phyloP scores from a whole-genome alignment of 2,329 filamentous ascomycete species.

The Byssothecium circinans region DNA sequence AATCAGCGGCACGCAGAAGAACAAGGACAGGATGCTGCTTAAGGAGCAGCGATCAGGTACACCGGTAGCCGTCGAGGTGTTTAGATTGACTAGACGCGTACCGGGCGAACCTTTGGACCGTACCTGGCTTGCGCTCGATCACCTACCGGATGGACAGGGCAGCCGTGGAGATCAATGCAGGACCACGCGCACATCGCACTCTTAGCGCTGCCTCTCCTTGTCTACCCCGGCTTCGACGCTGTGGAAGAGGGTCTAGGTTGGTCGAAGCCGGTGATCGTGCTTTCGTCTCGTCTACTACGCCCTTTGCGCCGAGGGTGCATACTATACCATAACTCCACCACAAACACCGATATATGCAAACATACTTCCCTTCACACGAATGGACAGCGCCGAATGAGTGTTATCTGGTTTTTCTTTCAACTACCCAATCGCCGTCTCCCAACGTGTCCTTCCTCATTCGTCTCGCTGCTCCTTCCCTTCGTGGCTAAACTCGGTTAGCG shows the following conservation, averaged over 20 bases:
- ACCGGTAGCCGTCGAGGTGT: not conserved
- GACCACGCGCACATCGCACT: not conserved
- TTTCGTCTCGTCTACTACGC: too few relatives aligned
- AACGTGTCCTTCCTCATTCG: conserved; percentile 24
- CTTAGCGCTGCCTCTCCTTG: not conserved
- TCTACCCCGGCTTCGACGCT: not conserved
- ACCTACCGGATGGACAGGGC: not conserved
- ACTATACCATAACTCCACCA: not conserved
- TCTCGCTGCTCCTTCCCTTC: conserved; percentile 10
- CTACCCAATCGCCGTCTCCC: conserved; percentile 12
- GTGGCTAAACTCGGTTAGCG: conserved; percentile 27
- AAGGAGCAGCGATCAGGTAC: conserved; percentile 5
- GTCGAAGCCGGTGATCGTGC: too few relatives aligned
- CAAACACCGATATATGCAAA: not conserved
- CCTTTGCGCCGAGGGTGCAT: not conserved
- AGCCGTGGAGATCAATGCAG: conserved; percentile 1
- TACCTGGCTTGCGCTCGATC: not conserved
- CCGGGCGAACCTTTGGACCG: not conserved
- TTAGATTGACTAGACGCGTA: not conserved
- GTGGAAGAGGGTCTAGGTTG: not conserved
- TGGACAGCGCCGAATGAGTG: not conserved
- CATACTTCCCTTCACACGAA: not conserved
- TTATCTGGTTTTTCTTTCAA: not conserved
- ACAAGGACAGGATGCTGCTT: conserved; percentile 7
- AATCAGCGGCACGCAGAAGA: conserved; percentile 15